Evolutionary conservation across 2,329 filamentous ascomycete species (phyloP), one percentile per base, ranked within the genome.

Genomic region (Penicillium corylophilum): DNA sequence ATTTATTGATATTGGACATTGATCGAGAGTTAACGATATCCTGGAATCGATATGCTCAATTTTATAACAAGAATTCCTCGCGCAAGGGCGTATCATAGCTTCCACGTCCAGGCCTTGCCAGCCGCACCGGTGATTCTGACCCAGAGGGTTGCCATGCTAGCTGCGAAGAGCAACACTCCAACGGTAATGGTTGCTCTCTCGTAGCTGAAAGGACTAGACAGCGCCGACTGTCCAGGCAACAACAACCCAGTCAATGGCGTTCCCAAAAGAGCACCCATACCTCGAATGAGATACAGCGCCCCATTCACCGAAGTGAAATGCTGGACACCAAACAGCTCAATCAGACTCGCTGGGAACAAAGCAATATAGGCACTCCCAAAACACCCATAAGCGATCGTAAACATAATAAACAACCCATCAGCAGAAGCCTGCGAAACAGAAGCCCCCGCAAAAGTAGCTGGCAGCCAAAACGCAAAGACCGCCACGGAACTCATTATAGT

Each of bases 301-400:
- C 71, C 71, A 40, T 67, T 73, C 3, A 73, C 70, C 15, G 64
- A 67, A 7, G 70, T 70, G 42, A 71, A 72, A 22, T 72, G 57
- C 49, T 71, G 62, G 12, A 67, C 59, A 4, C 71, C 71, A 44
- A 74, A 74, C 4, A 73, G 52, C 48, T 74, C 71, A 13, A 73
- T 67, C 42, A 74, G 52, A 24, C 63, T 62, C 2, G 70, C 63
- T 0, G 71, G 72, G 43, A 75, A 75, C 2, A 75, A 58, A 7
- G 69, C 68, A 29, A 74, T 69, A 51, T 74, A 75, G 3, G 72
- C 71, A 35, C 69, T 66, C 8, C 71, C 72, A 45, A 72, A 72
- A 5, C 67, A 53, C 18, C 72, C 71, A 40, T 74, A 74, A 1
- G 68, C 40, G 12, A 70, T 59, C 2, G 64, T 61, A 43, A 70